Base-by-base conservation (phyloP, 257 asterid genomes). In the Mentha longifolia region DNA sequence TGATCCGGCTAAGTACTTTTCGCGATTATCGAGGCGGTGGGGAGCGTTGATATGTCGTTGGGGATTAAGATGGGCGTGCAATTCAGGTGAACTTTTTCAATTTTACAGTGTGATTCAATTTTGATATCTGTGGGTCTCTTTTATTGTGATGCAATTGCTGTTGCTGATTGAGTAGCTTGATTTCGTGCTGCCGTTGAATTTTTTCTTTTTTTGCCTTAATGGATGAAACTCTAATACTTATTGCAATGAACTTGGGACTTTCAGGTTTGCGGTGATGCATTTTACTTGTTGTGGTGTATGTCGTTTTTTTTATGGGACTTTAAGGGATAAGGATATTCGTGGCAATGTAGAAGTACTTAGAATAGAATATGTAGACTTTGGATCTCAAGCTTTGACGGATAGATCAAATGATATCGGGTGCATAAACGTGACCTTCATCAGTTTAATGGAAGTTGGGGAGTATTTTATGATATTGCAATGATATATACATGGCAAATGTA, bases 11-110 rank as follows among this genome's bases (percentile, higher is more conserved):
- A 89, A 78, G 95, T 94, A 94, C 83, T 94, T 87, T 42, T n/a
- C n/a, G 97, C 99, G 19, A 77, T 94, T 59, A 61, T 75, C 41
- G 99, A 91, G 79, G 99, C 99, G 60, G 97, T 83, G 67, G 99
- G 99, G n/a, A 81, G 97, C 76, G 88, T 94, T 39, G 99, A 94
- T 49, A 86, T 94, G 91, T 94, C 99, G 9, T 80, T 94, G 71
- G 99, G 93, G 79, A 89, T 94, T 78, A 94, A 94, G 81, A 78
- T 88, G 91, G 99, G 98, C 5, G 99, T 94, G 54, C 99, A 94
- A 60, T 94, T 83, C 94, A 94, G 99, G 99, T 94, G 52, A 79
- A 76, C 16, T 31, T n/a, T 68, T 14, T 28, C 25, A 22, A 22
- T 22, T 22, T 22, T 22, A 2, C 25, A 22, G 25, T 22, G 25